Percentiles rank a stretch among this genome's conserved stretches.
Evolutionary conservation across 345 rosid species (phyloP).

Genomic region (Gynandropsis gynandra): DNA sequence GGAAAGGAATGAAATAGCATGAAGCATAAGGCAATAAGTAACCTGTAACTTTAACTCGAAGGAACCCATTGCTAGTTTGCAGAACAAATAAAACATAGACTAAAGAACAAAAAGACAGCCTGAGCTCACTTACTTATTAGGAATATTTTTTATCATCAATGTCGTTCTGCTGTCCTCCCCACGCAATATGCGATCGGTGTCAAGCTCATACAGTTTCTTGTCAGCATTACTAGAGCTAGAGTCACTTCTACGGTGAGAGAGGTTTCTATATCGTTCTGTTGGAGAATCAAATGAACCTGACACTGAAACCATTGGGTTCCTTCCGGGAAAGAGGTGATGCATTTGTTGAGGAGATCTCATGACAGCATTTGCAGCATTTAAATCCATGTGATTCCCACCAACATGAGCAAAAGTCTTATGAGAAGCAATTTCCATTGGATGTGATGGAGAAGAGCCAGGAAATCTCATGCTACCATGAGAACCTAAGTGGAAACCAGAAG

Average conservation of each 20-base stretch:
- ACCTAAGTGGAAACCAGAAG: conserved; percentile 64
- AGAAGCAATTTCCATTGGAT: conserved; percentile 57
- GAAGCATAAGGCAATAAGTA: conserved; percentile 6
- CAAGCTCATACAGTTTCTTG: conserved; percentile 87
- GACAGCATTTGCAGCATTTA: conserved; percentile 45
- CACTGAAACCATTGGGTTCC: conserved; percentile 56
- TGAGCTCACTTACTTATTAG: conserved; percentile 65
- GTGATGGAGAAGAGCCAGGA: conserved; percentile 59
- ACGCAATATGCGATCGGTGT: conserved; percentile 59
- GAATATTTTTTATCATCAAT: conserved; percentile 94
- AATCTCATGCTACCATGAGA: conserved; percentile 59
- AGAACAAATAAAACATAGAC: conserved; percentile 4
- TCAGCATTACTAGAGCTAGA: conserved; percentile 56
- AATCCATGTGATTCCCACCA: conserved; percentile 50
- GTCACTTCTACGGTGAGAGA: conserved; percentile 72
- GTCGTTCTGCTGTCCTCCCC: conserved; percentile 88
- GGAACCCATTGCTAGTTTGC: conserved; percentile 2
- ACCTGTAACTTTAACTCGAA: neutral
- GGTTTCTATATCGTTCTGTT: conserved; percentile 60
- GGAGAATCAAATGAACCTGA: conserved; percentile 62
- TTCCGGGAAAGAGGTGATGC: conserved; percentile 59
- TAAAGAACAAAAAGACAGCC: neutral
- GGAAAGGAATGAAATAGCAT: conserved; percentile 1
- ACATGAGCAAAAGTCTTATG: conserved; percentile 47
- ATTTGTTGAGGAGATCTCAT: conserved; percentile 66